Conservation (phyloP, 2,329 filamentous ascomycete species). For the Ophiostoma sp. region DNA sequence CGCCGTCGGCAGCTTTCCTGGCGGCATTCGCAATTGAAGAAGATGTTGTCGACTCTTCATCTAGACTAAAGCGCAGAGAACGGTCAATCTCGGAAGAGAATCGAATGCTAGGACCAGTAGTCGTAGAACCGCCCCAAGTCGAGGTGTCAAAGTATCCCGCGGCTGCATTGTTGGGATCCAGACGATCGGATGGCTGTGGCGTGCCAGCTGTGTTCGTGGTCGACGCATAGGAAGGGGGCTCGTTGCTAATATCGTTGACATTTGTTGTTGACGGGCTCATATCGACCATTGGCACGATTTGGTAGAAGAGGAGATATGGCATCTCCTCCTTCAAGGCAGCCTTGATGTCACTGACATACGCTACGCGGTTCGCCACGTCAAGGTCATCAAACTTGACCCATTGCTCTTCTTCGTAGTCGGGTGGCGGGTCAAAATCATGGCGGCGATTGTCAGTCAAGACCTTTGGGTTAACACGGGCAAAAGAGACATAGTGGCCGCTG, state of each 20-base stretch:
- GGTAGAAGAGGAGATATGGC: conserved; percentile 92
- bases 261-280: no score
- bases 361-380: conserved; percentile 60
- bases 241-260: conserved; percentile 36
- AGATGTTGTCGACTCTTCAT: conserved; percentile 36
- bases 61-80: conserved; percentile 43
- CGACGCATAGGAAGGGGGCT: conserved; percentile 56
- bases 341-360: conserved; percentile 69
- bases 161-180: conserved; percentile 28
- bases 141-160: conserved; percentile 43
- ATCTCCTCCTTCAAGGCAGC: conserved; percentile 70
- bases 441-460: conserved; percentile 55
- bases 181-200: conserved; percentile 28
- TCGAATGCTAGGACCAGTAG: conserved; percentile 46
- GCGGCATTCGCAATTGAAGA: conserved; percentile 27
- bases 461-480: conserved; percentile 68
- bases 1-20: conserved; percentile 29
- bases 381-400: conserved; percentile 96
- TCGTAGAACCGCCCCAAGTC: conserved; percentile 32
- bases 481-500: conserved; percentile 85
- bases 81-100: conserved; percentile 52
- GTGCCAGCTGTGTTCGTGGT: conserved; percentile 40
- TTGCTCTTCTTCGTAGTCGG: conserved; percentile 63
- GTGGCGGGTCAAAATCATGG: conserved; percentile 52
- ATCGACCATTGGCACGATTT: conserved; percentile 80